These are phyloP conservation scores for Sergeia podlipaevii DNA, from an alignment of 208 protist genomes.

Conservation along the genomic window DNA sequence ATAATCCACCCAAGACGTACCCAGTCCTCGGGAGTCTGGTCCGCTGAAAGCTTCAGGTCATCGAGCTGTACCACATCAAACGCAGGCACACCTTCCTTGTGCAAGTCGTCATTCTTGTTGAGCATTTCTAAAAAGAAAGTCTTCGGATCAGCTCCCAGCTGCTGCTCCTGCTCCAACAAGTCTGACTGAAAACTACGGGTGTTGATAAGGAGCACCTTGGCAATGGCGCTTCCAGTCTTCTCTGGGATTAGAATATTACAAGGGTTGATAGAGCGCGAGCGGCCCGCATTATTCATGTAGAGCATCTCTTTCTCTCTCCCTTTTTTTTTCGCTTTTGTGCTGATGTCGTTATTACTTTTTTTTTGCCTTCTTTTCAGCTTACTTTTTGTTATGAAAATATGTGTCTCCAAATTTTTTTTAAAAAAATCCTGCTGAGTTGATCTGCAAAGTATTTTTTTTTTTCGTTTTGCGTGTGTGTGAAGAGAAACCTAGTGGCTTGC, in stretches of 20 bases:
- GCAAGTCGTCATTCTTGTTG: slow-evolving; percentile 47
- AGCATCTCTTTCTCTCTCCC: neutral
- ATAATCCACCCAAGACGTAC: slow-evolving; percentile 66
- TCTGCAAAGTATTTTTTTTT: neutral
- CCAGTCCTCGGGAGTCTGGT: slow-evolving; percentile 67
- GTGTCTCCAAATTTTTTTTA: neutral
- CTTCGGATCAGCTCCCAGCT: neutral
- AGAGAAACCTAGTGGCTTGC: too few relatives aligned
- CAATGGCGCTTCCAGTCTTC: slow-evolving; percentile 9
- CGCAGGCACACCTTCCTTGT: slow-evolving; percentile 46
- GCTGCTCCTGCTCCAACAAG: slow-evolving; percentile 16
- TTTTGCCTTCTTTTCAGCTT: too few relatives aligned
- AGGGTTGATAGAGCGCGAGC: neutral
- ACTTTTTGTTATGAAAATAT: too few relatives aligned
- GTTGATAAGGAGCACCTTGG: slow-evolving; percentile 70
- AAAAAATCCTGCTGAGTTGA: neutral
- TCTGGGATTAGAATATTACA: slow-evolving; percentile 20
- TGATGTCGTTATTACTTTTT: too few relatives aligned
- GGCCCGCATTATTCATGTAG: neutral
- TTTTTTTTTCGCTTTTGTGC: too few relatives aligned
- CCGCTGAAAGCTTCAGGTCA: slow-evolving; percentile 56
- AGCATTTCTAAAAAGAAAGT: slow-evolving; percentile 51
- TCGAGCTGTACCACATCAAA: slow-evolving; percentile 56
- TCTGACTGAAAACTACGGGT: slow-evolving; percentile 45
- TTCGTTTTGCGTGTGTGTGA: too few relatives aligned